Evolutionary conservation across 768 basidiomycete genomes (phyloP).

Genomic region (Panaeolus cyanescens): DNA sequence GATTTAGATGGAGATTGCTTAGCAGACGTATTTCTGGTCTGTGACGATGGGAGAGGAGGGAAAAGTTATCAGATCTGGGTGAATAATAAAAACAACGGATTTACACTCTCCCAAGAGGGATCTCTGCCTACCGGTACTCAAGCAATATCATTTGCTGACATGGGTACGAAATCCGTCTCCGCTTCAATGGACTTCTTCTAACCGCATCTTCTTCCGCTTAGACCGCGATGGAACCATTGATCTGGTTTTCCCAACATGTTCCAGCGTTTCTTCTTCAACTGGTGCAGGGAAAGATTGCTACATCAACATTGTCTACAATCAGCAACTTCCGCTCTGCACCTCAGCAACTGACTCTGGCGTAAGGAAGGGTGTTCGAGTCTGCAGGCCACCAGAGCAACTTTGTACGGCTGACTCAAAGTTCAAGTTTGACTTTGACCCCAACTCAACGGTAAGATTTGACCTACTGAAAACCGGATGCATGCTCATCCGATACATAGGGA

Average conservation of each 20-base stretch:
- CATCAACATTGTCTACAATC: constrained; percentile 93
- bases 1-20: constrained; percentile 96
- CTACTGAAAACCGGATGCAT: constrained; percentile 1
- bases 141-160: constrained; percentile 85
- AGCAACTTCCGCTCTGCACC: constrained; percentile 82
- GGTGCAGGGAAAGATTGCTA: constrained; percentile 78
- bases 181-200: neutral
- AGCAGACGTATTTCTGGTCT: constrained; percentile 90
- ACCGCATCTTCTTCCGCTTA: constrained; percentile 23
- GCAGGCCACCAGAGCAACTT: constrained; percentile 77
- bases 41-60: constrained; percentile 60
- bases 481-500: constrained; percentile 37
- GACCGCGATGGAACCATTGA: constrained; percentile 98
- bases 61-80: constrained; percentile 90
- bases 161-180: constrained; percentile 53
- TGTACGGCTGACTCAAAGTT: constrained; percentile 84
- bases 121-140: constrained; percentile 76
- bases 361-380: constrained; percentile 55
- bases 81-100: constrained; percentile 80
- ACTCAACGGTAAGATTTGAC: constrained; percentile 39
- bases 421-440: constrained; percentile 65
- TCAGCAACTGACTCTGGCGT: constrained; percentile 50
- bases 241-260: constrained; percentile 88
- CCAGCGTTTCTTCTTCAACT: constrained; percentile 60
- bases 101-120: constrained; percentile 66